phyloP scores from a whole-genome alignment of 2,329 filamentous ascomycete genomes.

The Mycosphaerella sp. region DNA sequence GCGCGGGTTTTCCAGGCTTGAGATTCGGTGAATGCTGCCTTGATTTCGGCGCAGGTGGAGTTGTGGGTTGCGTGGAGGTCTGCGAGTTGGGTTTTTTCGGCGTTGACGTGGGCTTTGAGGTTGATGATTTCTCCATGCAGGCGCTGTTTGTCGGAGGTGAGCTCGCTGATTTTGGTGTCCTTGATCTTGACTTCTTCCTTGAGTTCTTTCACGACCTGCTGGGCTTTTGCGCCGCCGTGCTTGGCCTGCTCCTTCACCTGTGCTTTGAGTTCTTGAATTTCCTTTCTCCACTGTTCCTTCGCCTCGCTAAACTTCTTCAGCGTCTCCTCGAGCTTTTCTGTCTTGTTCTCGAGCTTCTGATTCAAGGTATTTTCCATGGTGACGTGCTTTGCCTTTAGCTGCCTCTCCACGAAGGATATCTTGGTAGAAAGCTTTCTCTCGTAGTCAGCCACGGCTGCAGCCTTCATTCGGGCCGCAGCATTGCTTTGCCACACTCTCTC shows the following conservation, averaged over 20 bases:
- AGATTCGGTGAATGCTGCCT: not conserved
- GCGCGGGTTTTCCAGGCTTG: too few relatives aligned
- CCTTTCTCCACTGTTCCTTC: constrained; percentile 10
- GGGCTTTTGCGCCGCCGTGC: constrained; percentile 8
- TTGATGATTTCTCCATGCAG: not conserved
- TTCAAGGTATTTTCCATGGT: constrained; percentile 3
- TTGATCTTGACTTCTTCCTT: constrained; percentile 13
- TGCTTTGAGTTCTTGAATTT: constrained; percentile 13
- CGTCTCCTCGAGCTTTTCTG: constrained; percentile 1
- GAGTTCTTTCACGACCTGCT: constrained; percentile 8
- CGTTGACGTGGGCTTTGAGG: not conserved
- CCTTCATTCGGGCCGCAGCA: not conserved
- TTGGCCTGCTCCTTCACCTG: constrained; percentile 8
- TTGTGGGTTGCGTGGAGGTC: not conserved
- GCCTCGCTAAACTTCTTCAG: not conserved
- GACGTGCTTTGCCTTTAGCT: constrained; percentile 7
- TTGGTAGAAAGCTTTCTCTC: constrained; percentile 3
- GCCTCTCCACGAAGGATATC: constrained; percentile 2
- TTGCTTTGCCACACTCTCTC: not conserved
- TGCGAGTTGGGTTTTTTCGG: not conserved
- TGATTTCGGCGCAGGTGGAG: not conserved
- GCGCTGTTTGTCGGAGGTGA: not conserved
- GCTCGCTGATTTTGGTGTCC: not conserved
- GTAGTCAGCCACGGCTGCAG: constrained; percentile 5
- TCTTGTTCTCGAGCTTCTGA: constrained; percentile 3